Base-by-base conservation (phyloP, 2,329 filamentous ascomycete genomes). In the Rutstroemia sydowiana region DNA sequence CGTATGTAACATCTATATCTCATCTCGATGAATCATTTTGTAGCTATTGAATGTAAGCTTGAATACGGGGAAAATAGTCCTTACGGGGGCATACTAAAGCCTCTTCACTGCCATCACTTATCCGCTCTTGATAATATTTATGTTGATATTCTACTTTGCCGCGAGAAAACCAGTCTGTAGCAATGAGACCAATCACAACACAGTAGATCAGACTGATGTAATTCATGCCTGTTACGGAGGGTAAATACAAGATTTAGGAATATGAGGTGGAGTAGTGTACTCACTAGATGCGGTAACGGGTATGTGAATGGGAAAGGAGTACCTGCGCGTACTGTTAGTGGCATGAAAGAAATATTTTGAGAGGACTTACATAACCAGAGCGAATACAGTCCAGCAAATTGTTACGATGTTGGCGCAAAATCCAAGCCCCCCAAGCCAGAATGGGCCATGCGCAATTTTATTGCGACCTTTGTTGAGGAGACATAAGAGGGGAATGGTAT, bases 331-430 rank as follows among this genome's bases (percentile, higher is more conserved):
- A 37, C 7, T 9, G n/a, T 37, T 18, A 37, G 34, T 37, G 18
- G 10, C 7, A 32, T 10, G 11, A 11, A 14, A 30, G 14, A 4
- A 5, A 39, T 37, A 8, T 5, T 7, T 23, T 14, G 3, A 18
- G 34, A 37, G 34, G 18, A 46, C 48, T 23, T 66, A 84, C 4
- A 84, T 71, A 1, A 84, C 73, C 0, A 79, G 81, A 0, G 79
- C 82, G 18, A 83, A 67, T 5, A 73, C 65, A 2, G 78, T 75
- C 59, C 81, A 84, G 1, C 68, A 68, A 20, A 84, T 64, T 7
- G 80, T 78, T 21, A 75, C 73, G 42, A 75, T 51, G 60, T 86
- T 86, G 30, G 75, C 71, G 20, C 73, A 65, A 79, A 80, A 84
- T 18, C 76, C 82, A 40, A 83, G 54, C 20, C 68, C 71, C 0